Percentiles rank a stretch among this genome's conserved stretches.
Conservation (phyloP, 495 filamentous ascomycete genomes). For the Podospora bellae-mahoneyi region DNA sequence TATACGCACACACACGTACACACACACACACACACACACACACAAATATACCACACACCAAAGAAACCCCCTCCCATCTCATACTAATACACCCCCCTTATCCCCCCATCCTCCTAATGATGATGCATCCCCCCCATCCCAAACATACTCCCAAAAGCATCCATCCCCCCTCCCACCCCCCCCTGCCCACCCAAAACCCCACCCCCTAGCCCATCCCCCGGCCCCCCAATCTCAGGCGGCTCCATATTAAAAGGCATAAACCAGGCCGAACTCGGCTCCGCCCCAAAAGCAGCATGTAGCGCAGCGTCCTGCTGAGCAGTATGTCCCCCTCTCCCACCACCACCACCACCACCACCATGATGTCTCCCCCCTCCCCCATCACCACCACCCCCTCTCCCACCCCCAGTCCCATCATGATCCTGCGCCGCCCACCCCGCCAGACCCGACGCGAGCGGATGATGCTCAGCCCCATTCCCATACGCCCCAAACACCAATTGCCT, state of each 20-base stretch:
- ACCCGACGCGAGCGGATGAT: slow-evolving; percentile 14
- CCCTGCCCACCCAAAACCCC: slow-evolving; percentile 31
- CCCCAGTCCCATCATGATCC: slow-evolving; percentile 1
- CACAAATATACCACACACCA: too few relatives aligned
- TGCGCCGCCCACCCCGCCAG: slow-evolving; percentile 27
- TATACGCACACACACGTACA: too few relatives aligned
- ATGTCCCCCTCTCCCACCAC: too few relatives aligned
- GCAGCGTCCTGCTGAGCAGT: slow-evolving; percentile 22
- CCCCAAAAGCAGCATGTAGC: slow-evolving; percentile 30
- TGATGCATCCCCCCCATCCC: slow-evolving; percentile 25
- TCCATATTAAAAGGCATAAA: slow-evolving; percentile 94
- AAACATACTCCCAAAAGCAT: slow-evolving; percentile 42
- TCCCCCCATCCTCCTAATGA: slow-evolving; percentile 22
- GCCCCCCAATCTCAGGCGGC: slow-evolving; percentile 57
- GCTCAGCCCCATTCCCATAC: slow-evolving; percentile 50
- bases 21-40: too few relatives aligned
- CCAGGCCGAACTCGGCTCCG: slow-evolving; percentile 71
- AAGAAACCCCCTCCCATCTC: too few relatives aligned
- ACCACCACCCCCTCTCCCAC: background rate
- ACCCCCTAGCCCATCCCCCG: background rate
- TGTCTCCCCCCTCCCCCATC: background rate
- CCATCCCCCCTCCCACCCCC: slow-evolving; percentile 35
- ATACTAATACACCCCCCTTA: slow-evolving; percentile 26
- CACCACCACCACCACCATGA: background rate
- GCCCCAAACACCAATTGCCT: slow-evolving; percentile 76